A percentile compares a stretch with the other conserved stretches of the same genome.
Conservation (phyloP, 108 stramenopile genomes). For the Nannochloropsis gaditana region DNA sequence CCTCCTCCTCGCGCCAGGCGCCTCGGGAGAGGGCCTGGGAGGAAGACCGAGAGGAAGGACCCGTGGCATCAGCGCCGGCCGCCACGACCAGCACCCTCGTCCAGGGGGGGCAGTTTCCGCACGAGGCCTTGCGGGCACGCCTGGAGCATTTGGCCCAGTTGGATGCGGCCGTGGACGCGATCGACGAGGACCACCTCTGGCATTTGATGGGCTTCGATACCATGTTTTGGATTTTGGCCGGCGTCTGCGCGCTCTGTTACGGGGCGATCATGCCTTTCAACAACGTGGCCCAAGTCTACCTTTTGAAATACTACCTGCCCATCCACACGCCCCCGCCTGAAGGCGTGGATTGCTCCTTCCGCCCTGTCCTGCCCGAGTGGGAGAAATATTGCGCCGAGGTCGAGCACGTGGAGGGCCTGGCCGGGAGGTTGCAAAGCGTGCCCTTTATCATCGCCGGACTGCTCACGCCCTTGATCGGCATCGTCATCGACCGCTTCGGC, state of each 20-base stretch:
- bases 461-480: conserved; percentile 57
- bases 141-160: background rate
- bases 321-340: background rate
- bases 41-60: no score
- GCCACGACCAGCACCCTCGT: background rate
- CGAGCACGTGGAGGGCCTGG: background rate
- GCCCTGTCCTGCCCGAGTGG: background rate
- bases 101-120: background rate
- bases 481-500: conserved; percentile 55
- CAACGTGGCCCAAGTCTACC: conserved; percentile 4
- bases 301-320: conserved; percentile 7
- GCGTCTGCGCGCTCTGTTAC: conserved; percentile 63
- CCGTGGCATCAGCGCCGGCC: background rate
- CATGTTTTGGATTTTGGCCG: conserved; percentile 58
- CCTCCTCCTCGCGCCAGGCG: background rate
- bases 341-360: background rate
- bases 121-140: background rate
- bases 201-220: conserved; percentile 47
- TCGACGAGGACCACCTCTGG: conserved; percentile 25
- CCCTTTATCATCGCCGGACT: conserved; percentile 59
- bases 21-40: no score
- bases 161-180: background rate
- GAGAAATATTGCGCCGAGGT: background rate
- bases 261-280: conserved; percentile 60
- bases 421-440: conserved; percentile 56